phyloP scores from a whole-genome alignment of 257 asterid genomes.

The Eustoma russellianum region DNA sequence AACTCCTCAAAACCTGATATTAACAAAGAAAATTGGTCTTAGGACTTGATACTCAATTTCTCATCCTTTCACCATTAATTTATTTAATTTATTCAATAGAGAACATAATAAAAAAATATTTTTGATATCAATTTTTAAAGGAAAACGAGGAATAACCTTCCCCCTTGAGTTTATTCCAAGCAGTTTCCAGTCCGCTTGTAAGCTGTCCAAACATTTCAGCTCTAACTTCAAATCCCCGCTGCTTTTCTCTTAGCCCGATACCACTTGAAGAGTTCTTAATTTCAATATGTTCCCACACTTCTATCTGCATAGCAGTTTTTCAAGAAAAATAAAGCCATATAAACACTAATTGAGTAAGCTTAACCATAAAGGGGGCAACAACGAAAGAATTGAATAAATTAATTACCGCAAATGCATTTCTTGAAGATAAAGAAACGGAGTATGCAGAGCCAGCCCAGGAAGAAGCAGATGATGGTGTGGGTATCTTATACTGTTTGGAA shows the following conservation, averaged over 20 bases:
- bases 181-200: constrained; percentile 78
- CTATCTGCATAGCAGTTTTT: constrained; percentile 37
- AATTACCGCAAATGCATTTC: constrained; percentile 53
- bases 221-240: constrained; percentile 37
- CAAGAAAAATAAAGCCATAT: background rate
- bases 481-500: constrained; percentile 24
- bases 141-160: constrained; percentile 44
- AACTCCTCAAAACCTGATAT: too few species aligned
- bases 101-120: too few species aligned
- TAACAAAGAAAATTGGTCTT: too few species aligned
- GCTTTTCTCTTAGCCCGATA: constrained; percentile 27
- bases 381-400: background rate
- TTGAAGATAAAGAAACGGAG: constrained; percentile 43
- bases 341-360: background rate
- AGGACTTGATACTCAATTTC: too few species aligned
- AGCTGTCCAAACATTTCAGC: constrained; percentile 99
- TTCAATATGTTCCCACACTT: constrained; percentile 54
- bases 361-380: too few species aligned
- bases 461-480: constrained; percentile 13
- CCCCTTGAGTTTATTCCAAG: constrained; percentile 97
- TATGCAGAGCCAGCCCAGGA: constrained; percentile 34
- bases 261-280: constrained; percentile 16
- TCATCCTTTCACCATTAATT: too few species aligned
- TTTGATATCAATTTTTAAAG: too few species aligned
- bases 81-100: too few species aligned